Evolutionary conservation across 306 rosid genomes (phyloP), one percentile per base, ranked within the genome.

Genomic region (Heteromeles arbutifolia): DNA sequence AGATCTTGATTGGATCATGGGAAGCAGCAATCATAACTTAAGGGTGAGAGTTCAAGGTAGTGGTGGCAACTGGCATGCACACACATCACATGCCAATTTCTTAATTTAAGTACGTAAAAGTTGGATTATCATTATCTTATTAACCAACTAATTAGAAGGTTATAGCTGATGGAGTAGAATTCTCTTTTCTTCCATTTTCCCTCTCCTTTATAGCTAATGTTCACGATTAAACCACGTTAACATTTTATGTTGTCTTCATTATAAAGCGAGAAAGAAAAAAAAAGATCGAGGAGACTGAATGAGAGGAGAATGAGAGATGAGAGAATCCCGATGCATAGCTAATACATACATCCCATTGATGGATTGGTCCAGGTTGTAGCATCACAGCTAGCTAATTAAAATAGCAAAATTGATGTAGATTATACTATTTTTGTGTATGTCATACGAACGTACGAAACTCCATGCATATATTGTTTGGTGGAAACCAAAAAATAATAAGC

Each of bases 1-100:
- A 75, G 68, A 79, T 29, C 58, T 64, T 82, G 86, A 69, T 52
- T 80, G 80, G 84, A 78, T 90, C 83, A 82, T 85, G 84, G 83
- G 89, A 78, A 77, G 86, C 87, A 85, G 73, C 90, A 87, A 88
- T 82, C 81, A 88, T 88, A 82, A 62, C 82, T 44, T 44, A n/a
- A 66, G 66, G 66, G 19, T 50, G 21, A 18, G 54, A 18, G 54
- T 50, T 5, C 54, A 17, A 17, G 50, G 28, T 48, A 4, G 65
- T 74, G 58, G 29, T 59, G 50, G 70, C 43, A 64, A 18, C 68
- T 65, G 70, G 14, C 70, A 34, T n/a, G 43, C 68, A 37, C 68
- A 37, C 67, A 41, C 58, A 54, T 65, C 67, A 69, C 80, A 78
- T 53, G 43, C 53, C 53, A 22, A 21, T 18, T 45, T n/a, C 24